phyloP scores from a whole-genome alignment of 345 rosid species.

The Citrus medica region DNA sequence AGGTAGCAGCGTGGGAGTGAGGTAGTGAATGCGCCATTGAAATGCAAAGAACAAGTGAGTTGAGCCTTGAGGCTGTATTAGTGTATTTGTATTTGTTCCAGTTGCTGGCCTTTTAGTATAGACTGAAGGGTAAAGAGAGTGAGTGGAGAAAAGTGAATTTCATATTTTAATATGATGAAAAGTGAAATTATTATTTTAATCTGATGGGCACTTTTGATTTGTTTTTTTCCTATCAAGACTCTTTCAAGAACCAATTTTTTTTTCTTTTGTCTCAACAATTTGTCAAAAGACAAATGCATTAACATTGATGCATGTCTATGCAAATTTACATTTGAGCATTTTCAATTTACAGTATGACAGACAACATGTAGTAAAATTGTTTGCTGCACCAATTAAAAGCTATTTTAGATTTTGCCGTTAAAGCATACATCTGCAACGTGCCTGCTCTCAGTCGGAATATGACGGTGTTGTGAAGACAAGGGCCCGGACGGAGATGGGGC shows the following conservation, averaged over 20 bases:
- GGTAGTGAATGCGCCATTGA: slow-evolving; percentile 8
- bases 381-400: no score
- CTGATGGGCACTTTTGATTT: neutral
- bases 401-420: neutral
- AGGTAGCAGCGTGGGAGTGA: neutral
- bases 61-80: no score
- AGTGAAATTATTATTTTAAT: neutral
- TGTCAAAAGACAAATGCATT: no score
- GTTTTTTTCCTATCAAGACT: neutral
- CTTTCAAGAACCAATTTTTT: neutral
- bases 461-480: slow-evolving; percentile 19
- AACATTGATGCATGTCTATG: no score
- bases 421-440: neutral
- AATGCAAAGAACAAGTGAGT: neutral
- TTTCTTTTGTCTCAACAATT: no score
- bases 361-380: no score
- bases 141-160: no score
- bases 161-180: neutral
- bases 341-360: no score
- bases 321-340: no score
- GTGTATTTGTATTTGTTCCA: no score
- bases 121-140: no score
- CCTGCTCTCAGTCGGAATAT: slow-evolving; percentile 1
- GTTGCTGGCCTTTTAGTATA: no score
- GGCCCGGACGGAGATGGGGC: slow-evolving; percentile 33